Evolutionary conservation across 2,329 filamentous ascomycete genomes (phyloP).

Genomic region (Exophiala sp.): DNA sequence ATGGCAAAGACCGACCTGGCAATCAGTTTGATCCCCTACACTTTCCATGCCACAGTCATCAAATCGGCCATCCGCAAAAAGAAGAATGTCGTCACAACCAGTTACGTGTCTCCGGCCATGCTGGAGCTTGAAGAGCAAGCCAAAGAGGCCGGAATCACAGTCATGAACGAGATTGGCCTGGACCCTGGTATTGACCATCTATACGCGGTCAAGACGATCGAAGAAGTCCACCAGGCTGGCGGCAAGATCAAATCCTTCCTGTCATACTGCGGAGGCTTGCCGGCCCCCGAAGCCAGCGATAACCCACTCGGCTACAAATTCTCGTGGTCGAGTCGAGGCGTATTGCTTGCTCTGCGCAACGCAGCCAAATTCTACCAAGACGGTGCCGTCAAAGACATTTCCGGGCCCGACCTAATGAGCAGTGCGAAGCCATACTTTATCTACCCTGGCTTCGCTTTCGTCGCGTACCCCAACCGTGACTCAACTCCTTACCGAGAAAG

Average conservation of each 20-base stretch:
- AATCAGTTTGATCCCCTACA: slow-evolving; percentile 85
- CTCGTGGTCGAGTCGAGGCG: slow-evolving; percentile 53
- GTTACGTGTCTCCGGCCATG: slow-evolving; percentile 90
- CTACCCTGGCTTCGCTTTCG: slow-evolving; percentile 78
- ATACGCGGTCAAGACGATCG: slow-evolving; percentile 81
- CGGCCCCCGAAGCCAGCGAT: slow-evolving; percentile 40
- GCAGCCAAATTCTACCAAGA: slow-evolving; percentile 76
- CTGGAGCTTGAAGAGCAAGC: slow-evolving; percentile 72
- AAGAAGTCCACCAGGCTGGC: slow-evolving; percentile 76
- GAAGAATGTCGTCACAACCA: slow-evolving; percentile 94
- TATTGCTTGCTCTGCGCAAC: slow-evolving; percentile 80
- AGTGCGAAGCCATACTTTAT: slow-evolving; percentile 84
- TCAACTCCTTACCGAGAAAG: slow-evolving; percentile 80
- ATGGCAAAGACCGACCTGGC: slow-evolving; percentile 73
- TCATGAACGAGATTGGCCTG: slow-evolving; percentile 93
- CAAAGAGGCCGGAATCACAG: slow-evolving; percentile 89
- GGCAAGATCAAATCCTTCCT: slow-evolving; percentile 80
- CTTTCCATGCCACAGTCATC: slow-evolving; percentile 80
- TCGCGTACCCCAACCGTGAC: slow-evolving; percentile 91
- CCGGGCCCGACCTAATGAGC: slow-evolving; percentile 64
- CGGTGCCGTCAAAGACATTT: slow-evolving; percentile 54
- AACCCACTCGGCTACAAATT: background rate
- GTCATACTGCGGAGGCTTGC: slow-evolving; percentile 77
- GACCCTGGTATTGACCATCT: slow-evolving; percentile 43
- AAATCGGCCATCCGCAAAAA: slow-evolving; percentile 87